Conservation (phyloP, 495 filamentous ascomycete genomes). For the Trichoderma asperelloides region DNA sequence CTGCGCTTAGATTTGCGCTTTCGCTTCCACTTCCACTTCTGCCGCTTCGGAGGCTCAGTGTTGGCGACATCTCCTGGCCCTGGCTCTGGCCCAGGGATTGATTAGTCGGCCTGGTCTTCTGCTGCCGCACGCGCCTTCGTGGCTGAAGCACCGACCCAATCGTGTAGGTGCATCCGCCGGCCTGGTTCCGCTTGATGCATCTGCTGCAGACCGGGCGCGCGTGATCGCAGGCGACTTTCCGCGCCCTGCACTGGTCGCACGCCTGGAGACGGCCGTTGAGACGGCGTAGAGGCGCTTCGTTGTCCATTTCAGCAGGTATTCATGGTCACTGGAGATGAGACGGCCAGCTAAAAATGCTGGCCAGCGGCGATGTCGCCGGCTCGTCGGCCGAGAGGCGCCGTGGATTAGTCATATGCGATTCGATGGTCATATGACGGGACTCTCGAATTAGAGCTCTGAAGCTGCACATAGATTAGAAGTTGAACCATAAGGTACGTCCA, state of each 20-base stretch:
- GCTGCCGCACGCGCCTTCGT: not conserved
- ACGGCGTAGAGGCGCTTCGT: constrained; percentile 5
- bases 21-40: too few species aligned
- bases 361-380: too few species aligned
- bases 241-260: constrained; percentile 24
- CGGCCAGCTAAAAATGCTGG: too few species aligned
- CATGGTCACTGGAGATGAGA: not conserved
- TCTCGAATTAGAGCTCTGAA: too few species aligned
- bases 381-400: too few species aligned
- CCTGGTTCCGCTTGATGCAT: constrained; percentile 20
- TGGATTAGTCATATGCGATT: too few species aligned
- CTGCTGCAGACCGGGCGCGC: constrained; percentile 19
- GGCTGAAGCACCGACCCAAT: not conserved
- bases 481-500: too few species aligned
- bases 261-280: constrained; percentile 14
- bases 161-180: not conserved
- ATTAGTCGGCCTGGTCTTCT: not conserved
- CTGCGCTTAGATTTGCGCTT: not conserved
- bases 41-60: not conserved
- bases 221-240: constrained; percentile 27
- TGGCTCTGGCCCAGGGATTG: not conserved
- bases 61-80: not conserved
- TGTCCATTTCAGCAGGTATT: not conserved
- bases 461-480: too few species aligned
- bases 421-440: too few species aligned